These are phyloP conservation scores for Phaeomoniella chlamydospora DNA, from an alignment of 2,329 filamentous ascomycete species.

Conservation along the genomic window DNA sequence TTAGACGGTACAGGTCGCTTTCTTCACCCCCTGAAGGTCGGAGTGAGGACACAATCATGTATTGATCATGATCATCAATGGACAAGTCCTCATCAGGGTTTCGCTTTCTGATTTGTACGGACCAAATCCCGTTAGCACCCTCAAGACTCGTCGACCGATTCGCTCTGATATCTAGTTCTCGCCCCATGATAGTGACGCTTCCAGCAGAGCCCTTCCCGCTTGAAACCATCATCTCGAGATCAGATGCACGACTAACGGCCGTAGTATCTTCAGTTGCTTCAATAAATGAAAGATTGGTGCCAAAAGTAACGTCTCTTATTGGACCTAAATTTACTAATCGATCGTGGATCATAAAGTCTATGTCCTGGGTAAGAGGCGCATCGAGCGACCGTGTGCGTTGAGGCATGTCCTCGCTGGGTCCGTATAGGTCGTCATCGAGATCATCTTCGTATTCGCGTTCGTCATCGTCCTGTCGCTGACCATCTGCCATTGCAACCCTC, in stretches of 20 bases:
- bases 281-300: conserved; percentile 33
- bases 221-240: conserved; percentile 38
- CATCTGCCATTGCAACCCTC: conserved; percentile 1
- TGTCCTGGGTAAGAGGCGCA: conserved; percentile 31
- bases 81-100: conserved; percentile 29
- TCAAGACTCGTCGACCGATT: conserved; percentile 58
- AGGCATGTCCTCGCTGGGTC: conserved; percentile 30
- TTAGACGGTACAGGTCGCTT: conserved; percentile 64
- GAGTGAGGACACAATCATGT: conserved; percentile 66
- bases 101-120: conserved; percentile 42
- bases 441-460: conserved; percentile 19
- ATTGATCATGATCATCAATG: conserved; percentile 55
- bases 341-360: conserved; percentile 66
- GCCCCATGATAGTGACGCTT: conserved; percentile 63
- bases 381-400: conserved; percentile 1
- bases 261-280: conserved; percentile 30
- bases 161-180: conserved; percentile 59
- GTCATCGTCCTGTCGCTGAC: conserved; percentile 30
- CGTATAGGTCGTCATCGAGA: conserved; percentile 44
- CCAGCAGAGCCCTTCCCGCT: conserved; percentile 42
- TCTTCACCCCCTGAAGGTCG: conserved; percentile 54
- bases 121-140: conserved; percentile 66
- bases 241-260: conserved; percentile 19
- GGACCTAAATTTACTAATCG: conserved; percentile 63
- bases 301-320: conserved; percentile 59